A percentile compares a stretch with the other conserved stretches of the same genome.
These are phyloP conservation scores for Populus hybrid DNA, from an alignment of 441 rosid species.

Conservation along the genomic window DNA sequence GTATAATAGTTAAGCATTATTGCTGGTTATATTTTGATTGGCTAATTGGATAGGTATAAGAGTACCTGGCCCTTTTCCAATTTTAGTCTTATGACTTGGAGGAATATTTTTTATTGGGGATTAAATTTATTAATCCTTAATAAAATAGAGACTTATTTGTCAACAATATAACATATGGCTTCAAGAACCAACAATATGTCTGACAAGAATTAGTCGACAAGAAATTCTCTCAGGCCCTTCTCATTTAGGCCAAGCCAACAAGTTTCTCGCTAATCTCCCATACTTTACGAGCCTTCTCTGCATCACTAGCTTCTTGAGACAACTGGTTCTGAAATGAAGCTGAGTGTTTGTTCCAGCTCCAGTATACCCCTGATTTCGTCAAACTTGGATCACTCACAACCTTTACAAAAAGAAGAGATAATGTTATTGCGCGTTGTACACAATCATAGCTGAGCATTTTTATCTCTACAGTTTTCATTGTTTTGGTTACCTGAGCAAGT, in stretches of 20 bases:
- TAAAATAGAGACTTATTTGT: too few species aligned
- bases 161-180: too few species aligned
- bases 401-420: conserved; percentile 24
- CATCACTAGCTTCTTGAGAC: conserved; percentile 58
- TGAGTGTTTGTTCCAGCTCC: conserved; percentile 69
- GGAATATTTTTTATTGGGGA: too few species aligned
- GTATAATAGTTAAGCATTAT: too few species aligned
- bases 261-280: conserved; percentile 72
- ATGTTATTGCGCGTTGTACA: neutral
- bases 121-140: too few species aligned
- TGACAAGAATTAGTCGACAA: neutral
- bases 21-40: too few species aligned
- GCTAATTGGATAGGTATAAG: too few species aligned
- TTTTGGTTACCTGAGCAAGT: conserved; percentile 52
- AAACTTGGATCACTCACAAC: conserved; percentile 63
- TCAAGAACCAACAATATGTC: too few species aligned
- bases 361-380: conserved; percentile 61
- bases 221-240: neutral
- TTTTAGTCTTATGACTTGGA: too few species aligned
- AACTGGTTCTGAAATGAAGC: conserved; percentile 64
- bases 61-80: too few species aligned
- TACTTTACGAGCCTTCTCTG: conserved; percentile 49
- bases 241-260: conserved; percentile 46
- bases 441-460: neutral
- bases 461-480: neutral